Percentiles rank a stretch among this genome's conserved stretches.
phyloP scores from a whole-genome alignment of 371 early-diverging fungal genomes.

The Syncephalastrum monosporum region DNA sequence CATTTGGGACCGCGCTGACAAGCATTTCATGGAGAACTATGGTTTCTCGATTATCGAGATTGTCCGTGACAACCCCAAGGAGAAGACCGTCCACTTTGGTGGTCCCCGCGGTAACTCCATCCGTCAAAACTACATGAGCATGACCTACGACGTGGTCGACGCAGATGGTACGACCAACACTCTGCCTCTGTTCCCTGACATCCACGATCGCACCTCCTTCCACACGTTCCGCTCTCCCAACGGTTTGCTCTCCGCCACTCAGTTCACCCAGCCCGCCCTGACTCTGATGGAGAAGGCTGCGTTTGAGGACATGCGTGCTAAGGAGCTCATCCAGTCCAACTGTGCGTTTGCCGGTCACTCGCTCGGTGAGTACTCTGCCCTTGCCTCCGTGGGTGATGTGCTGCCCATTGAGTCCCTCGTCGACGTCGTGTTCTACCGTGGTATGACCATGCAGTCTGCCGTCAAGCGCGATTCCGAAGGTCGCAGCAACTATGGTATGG shows the following conservation, averaged over 20 bases:
- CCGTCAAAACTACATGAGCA: conserved; percentile 85
- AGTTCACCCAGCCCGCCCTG: conserved; percentile 95
- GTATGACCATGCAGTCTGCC: conserved; percentile 96
- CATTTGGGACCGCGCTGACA: conserved; percentile 94
- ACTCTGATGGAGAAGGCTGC: conserved; percentile 93
- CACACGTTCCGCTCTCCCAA: conserved; percentile 91
- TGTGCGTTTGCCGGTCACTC: conserved; percentile 96
- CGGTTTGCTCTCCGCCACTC: conserved; percentile 93
- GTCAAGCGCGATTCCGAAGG: conserved; percentile 83
- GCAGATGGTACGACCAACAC: conserved; percentile 70
- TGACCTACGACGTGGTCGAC: conserved; percentile 88
- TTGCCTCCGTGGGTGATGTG: conserved; percentile 89
- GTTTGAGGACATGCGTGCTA: conserved; percentile 89
- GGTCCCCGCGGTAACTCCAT: conserved; percentile 90
- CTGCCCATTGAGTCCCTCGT: conserved; percentile 84
- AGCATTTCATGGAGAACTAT: conserved; percentile 83
- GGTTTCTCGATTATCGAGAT: conserved; percentile 93
- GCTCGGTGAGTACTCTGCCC: conserved; percentile 94
- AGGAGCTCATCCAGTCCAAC: conserved; percentile 81
- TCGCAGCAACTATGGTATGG: conserved; percentile 93
- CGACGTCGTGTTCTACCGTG: conserved; percentile 96
- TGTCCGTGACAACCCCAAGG: conserved; percentile 89
- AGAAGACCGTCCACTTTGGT: conserved; percentile 93
- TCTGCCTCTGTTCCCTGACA: conserved; percentile 89
- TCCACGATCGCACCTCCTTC: conserved; percentile 75